Evolutionary conservation across 169 alveolate genomes (phyloP), one percentile per base, ranked within the genome.

Genomic region (Eimeria sp.): DNA sequence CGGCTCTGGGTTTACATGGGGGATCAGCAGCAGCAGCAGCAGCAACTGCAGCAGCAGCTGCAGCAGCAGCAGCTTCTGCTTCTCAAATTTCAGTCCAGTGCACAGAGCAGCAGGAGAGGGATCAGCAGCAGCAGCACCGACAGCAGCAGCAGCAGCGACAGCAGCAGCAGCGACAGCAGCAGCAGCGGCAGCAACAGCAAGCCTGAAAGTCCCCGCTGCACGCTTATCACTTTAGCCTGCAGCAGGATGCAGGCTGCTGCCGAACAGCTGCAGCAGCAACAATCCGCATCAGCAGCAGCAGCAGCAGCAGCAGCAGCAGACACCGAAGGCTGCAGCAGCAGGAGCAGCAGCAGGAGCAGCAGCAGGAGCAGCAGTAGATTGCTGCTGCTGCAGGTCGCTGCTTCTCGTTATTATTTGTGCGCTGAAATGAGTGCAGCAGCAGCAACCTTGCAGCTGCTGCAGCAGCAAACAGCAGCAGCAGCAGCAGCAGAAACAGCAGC

Each of bases 401-500:
- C 87, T 37, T 37, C 37, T n/a, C 87, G 87, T 30, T 77, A 77
- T n/a, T 20, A 62, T 11, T 10, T 77, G 23, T 77, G 87, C 30
- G 87, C 87, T 46, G 87, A 25, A 37, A 11, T 77, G n/a, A 77
- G 64, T 46, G 87, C 46, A 23, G 87, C 87, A 46, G 40, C 87
- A 27, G 87, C 87, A 23, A 14, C 37, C 33, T 16, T 77, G 64
- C 87, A 77, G 58, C 13, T 43, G 58, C 64, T 77, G 33, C 74
- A 8, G 74, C 74, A 64, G 74, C 74, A 64, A 64, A 20, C 74
- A 64, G 87, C 87, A 46, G 87, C 46, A 37, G 87, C 87, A 14
- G 58, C 87, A 43, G 87, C 87, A 46, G 87, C 87, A 77, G 46
- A n/a, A n/a, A n/a, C n/a, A n/a, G n/a, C n/a, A n/a, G n/a, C n/a